Evolutionary conservation across 306 rosid genomes (phyloP).

Genomic region (Cucurbita pepo): DNA sequence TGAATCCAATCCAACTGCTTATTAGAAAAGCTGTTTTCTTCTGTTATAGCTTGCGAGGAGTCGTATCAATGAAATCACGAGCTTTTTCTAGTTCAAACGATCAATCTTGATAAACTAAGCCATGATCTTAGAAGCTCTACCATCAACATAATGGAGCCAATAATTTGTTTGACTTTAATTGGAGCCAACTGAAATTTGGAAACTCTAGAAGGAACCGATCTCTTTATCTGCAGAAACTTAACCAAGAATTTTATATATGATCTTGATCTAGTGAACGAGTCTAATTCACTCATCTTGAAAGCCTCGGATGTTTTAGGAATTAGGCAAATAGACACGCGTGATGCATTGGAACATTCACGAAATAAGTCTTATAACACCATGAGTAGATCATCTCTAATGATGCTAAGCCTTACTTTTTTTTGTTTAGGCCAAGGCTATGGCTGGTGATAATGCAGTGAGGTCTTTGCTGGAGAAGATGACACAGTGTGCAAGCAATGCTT

Average conservation of each 20-base stretch:
- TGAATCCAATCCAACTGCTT: not conserved
- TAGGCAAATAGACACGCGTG: not conserved
- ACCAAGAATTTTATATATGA: not conserved
- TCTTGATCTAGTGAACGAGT: not conserved
- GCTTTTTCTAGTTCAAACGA: not conserved
- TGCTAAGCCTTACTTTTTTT: slow-evolving; percentile 7
- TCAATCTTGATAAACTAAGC: not conserved
- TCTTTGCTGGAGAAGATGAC: slow-evolving; percentile 87
- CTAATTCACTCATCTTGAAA: not conserved
- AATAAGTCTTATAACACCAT: not conserved
- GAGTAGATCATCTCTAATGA: not conserved
- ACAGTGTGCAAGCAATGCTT: slow-evolving; percentile 85
- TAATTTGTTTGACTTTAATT: not conserved
- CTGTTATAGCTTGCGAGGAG: not conserved
- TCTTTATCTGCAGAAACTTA: not conserved
- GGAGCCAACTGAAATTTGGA: not conserved
- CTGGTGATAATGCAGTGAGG: slow-evolving; percentile 84
- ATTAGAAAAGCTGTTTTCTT: not conserved
- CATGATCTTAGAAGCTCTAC: not conserved
- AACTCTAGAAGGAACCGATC: not conserved
- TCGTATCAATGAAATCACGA: not conserved
- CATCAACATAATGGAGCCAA: not conserved
- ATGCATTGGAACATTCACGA: not conserved
- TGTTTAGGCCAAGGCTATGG: slow-evolving; percentile 96
- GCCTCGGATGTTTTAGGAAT: not conserved